These are phyloP conservation scores for Leccinum longicurvipes DNA, from an alignment of 768 basidiomycete genomes.

Conservation along the genomic window DNA sequence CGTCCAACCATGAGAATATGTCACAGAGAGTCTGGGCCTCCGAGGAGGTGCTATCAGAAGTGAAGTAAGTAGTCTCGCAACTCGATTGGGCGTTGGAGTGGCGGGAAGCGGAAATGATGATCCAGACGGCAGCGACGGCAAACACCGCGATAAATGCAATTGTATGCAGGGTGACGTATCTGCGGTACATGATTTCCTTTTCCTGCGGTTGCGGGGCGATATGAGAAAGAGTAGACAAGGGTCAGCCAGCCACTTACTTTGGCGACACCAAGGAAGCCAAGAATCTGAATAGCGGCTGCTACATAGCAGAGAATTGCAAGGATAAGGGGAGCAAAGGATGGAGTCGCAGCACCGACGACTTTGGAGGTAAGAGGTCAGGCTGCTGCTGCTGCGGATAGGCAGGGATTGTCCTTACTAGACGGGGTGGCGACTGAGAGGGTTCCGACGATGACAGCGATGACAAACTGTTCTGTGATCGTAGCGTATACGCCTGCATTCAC, in stretches of 20 bases:
- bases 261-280: constrained; percentile 85
- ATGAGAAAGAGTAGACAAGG: neutral
- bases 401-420: constrained; percentile 55
- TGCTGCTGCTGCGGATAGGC: neutral
- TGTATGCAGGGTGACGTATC: constrained; percentile 68
- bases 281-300: constrained; percentile 69
- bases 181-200: constrained; percentile 57
- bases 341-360: constrained; percentile 85
- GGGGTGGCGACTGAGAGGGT: constrained; percentile 76
- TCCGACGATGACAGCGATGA: constrained; percentile 62
- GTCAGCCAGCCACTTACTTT: constrained; percentile 44
- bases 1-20: constrained; percentile 89
- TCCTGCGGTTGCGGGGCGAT: constrained; percentile 46
- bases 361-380: constrained; percentile 27
- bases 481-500: constrained; percentile 89
- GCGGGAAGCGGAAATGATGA: constrained; percentile 71
- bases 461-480: constrained; percentile 73
- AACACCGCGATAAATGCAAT: constrained; percentile 58
- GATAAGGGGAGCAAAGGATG: constrained; percentile 69
- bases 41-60: constrained; percentile 31
- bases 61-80: constrained; percentile 62
- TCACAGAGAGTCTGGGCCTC: constrained; percentile 77
- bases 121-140: constrained; percentile 76
- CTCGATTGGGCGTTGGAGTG: constrained; percentile 68
- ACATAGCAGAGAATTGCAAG: constrained; percentile 75